Evolutionary conservation across 2,329 filamentous ascomycete genomes (phyloP).

Genomic region (Myotisia sp.): DNA sequence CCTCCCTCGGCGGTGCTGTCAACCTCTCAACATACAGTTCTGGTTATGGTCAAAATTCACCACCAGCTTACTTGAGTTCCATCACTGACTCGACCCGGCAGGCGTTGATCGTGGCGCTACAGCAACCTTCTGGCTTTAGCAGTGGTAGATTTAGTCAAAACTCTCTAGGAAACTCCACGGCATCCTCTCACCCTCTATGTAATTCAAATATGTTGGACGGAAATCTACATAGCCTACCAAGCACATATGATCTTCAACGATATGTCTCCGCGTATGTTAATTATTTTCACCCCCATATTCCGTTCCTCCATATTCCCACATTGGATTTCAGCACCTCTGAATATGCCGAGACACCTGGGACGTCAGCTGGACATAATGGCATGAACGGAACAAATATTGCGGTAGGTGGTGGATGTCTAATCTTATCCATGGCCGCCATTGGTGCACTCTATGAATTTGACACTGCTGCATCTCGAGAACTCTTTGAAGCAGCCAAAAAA

Average conservation of each 20-base stretch:
- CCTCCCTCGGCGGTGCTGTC: constrained; percentile 1
- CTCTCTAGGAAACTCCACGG: constrained; percentile 38
- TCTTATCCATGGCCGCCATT: constrained; percentile 76
- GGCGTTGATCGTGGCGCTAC: constrained; percentile 47
- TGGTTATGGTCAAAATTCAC: constrained; percentile 3
- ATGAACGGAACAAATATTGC: constrained; percentile 42
- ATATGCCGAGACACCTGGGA: constrained; percentile 46
- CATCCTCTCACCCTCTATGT: constrained; percentile 24
- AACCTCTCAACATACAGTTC: neutral
- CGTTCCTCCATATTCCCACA: constrained; percentile 86
- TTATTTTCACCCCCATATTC: constrained; percentile 85
- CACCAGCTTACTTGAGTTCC: constrained; percentile 40
- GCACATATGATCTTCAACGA: constrained; percentile 71
- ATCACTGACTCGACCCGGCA: constrained; percentile 53
- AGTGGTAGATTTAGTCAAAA: constrained; percentile 48
- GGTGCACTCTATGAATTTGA: constrained; percentile 82
- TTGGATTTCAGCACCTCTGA: constrained; percentile 74
- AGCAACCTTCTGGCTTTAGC: constrained; percentile 40
- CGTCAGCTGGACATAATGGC: constrained; percentile 38
- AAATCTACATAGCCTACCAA: constrained; percentile 46
- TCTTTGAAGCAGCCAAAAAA: constrained; percentile 89
- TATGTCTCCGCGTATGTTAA: constrained; percentile 82
- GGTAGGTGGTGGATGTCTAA: constrained; percentile 72
- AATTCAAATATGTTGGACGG: constrained; percentile 14
- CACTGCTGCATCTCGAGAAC: constrained; percentile 58